A percentile compares a stretch with the other conserved stretches of the same genome.
Conservation (phyloP, 768 basidiomycete genomes). For the Crucibulum laeve region DNA sequence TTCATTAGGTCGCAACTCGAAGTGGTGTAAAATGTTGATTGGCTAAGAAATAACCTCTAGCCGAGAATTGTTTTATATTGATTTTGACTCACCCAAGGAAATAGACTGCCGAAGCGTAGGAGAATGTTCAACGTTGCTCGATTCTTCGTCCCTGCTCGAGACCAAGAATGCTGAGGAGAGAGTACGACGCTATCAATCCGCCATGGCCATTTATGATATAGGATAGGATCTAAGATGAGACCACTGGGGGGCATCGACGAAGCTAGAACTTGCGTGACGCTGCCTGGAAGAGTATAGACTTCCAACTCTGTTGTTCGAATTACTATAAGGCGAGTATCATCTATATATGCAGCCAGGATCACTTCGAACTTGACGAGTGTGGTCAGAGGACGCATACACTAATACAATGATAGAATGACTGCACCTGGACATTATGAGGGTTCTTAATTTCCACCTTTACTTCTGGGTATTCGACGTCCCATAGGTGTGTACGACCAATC, state of each 20-base stretch:
- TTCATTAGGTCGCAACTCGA: slow-evolving; percentile 41
- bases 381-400: too few species aligned
- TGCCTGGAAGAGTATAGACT: too few species aligned
- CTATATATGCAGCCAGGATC: slow-evolving; percentile 36
- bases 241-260: slow-evolving; percentile 16
- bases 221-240: slow-evolving; percentile 35
- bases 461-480: too few species aligned
- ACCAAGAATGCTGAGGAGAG: slow-evolving; percentile 21
- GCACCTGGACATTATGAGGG: too few species aligned
- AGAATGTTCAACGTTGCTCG: slow-evolving; percentile 41
- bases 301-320: slow-evolving; percentile 37
- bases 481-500: too few species aligned
- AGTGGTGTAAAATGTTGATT: slow-evolving; percentile 65
- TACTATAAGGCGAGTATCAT: slow-evolving; percentile 39
- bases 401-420: too few species aligned
- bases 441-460: too few species aligned
- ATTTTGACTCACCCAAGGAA: slow-evolving; percentile 43
- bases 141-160: slow-evolving; percentile 11
- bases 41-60: slow-evolving; percentile 29
- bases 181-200: slow-evolving; percentile 49
- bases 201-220: slow-evolving; percentile 49
- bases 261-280: slow-evolving; percentile 24
- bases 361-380: too few species aligned
- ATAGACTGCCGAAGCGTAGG: slow-evolving; percentile 54
- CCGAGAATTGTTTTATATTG: neutral